Percentiles rank a stretch among this genome's conserved stretches.
Evolutionary conservation across 2,329 filamentous ascomycete genomes (phyloP).

Genomic region (Beauveria pseudobassiana): DNA sequence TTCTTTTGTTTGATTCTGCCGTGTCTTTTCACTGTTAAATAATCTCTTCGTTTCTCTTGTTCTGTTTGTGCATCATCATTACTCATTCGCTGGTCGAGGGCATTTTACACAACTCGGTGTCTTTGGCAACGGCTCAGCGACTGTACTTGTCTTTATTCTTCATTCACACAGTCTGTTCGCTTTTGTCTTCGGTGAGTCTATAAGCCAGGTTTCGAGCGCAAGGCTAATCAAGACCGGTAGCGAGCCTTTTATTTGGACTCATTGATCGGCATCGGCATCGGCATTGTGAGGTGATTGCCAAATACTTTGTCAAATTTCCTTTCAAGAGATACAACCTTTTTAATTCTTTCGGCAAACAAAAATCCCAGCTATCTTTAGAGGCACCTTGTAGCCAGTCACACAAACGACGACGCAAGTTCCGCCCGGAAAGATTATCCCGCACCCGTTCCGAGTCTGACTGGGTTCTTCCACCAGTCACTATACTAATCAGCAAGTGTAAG

Average conservation of each 20-base stretch:
- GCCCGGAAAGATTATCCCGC: background rate
- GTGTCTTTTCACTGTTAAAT: background rate
- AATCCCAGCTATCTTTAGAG: too few relatives aligned
- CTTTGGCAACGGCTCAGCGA: background rate
- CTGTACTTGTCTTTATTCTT: background rate
- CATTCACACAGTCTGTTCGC: background rate
- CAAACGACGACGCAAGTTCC: too few relatives aligned
- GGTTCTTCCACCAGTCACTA: background rate
- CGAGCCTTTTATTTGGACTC: too few relatives aligned
- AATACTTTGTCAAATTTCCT: too few relatives aligned
- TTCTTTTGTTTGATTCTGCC: background rate
- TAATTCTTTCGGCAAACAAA: too few relatives aligned
- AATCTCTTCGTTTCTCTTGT: slow-evolving; percentile 14
- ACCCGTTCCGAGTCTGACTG: background rate
- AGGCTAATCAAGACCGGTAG: too few relatives aligned
- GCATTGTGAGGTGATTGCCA: too few relatives aligned
- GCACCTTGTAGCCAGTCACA: too few relatives aligned
- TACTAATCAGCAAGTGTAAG: slow-evolving; percentile 1
- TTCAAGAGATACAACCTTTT: too few relatives aligned
- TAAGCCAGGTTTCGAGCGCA: too few relatives aligned
- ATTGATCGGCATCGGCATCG: too few relatives aligned
- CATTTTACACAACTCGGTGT: background rate
- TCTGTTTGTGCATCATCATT: slow-evolving; percentile 13
- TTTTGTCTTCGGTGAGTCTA: too few relatives aligned
- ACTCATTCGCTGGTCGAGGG: slow-evolving; percentile 15